Base-by-base conservation (phyloP, 306 rosid species). In the Datisca glomerata region DNA sequence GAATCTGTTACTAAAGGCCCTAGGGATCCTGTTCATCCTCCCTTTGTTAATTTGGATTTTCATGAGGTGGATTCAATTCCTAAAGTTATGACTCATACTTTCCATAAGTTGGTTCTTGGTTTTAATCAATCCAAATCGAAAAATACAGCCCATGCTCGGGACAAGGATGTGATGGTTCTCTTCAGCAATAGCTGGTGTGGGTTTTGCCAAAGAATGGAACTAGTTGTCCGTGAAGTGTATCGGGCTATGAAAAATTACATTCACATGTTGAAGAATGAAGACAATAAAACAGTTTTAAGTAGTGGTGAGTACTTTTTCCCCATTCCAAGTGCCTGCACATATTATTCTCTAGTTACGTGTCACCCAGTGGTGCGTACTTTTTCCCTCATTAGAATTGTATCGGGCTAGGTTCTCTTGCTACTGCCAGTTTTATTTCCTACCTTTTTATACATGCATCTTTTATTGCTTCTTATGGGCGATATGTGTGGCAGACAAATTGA, bases 171-270 rank as follows among this genome's bases (percentile, higher is more conserved):
- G 51, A 44, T 83, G 76, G 93, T 89, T 57, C 66, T 89, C 55
- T 83, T 89, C 65, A 80, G 91, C 83, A 72, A 89, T 59, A 83
- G 65, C 57, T 89, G 97, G 95, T 89, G 97, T 59, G 93, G 84
- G 29, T 80, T 72, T 69, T 83, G 93, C 68, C 91, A 80, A 57
- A 75, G 93, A 68, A 89, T 75, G 80, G 97, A 83, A 55, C 45
- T 83, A 57, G 70, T 77, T 72, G 76, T 89, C 38, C 71, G 76
- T 16, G 97, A 89, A 72, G 80, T 77, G 41, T 73, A 77, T 60
- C 81, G 77, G 40, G 75, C 81, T 58, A 62, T 74, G 55, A 85
- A 73, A 67, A 67, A 72, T 37, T 72, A 63, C 54, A 36, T 49
- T 47, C 74, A 69, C 43, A 46, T 43, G 24, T 48, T 63, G 59